Conservation (phyloP, 208 protist species). For the Sergeia podlipaevii region DNA sequence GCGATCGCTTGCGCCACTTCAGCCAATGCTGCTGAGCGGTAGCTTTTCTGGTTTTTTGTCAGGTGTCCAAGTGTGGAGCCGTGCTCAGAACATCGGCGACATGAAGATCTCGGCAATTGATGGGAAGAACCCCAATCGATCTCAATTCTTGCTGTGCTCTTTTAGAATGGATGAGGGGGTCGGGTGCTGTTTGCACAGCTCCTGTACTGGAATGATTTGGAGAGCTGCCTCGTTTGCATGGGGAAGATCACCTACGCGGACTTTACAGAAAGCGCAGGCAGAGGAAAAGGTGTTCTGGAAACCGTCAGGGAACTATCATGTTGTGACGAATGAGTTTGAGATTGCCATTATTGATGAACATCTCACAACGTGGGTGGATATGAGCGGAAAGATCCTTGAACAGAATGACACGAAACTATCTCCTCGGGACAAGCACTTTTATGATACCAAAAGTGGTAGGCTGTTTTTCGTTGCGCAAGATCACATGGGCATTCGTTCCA, state of each 20-base stretch:
- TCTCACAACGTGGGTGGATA: slow-evolving; percentile 72
- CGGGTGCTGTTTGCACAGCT: slow-evolving; percentile 53
- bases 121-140: slow-evolving; percentile 2
- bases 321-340: slow-evolving; percentile 69
- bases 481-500: slow-evolving; percentile 15
- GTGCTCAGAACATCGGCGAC: slow-evolving; percentile 35
- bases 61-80: slow-evolving; percentile 44
- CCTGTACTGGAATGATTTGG: slow-evolving; percentile 4
- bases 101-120: slow-evolving; percentile 38
- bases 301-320: slow-evolving; percentile 48
- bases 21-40: slow-evolving; percentile 17
- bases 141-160: slow-evolving; percentile 37
- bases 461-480: slow-evolving; percentile 23
- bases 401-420: slow-evolving; percentile 45
- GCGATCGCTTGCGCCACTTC: slow-evolving; percentile 15
- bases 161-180: slow-evolving; percentile 71
- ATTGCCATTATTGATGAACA: slow-evolving; percentile 62
- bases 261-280: slow-evolving; percentile 12
- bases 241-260: no score
- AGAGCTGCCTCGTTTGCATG: slow-evolving; percentile 1
- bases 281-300: slow-evolving; percentile 24
- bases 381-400: slow-evolving; percentile 61
- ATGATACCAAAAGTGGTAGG: slow-evolving; percentile 25
- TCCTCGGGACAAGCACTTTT: slow-evolving; percentile 35
- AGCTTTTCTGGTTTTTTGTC: slow-evolving; percentile 22